Evolutionary conservation across 2,329 filamentous ascomycete genomes (phyloP), one percentile per base, ranked within the genome.

Genomic region (Rosellinia necatrix): DNA sequence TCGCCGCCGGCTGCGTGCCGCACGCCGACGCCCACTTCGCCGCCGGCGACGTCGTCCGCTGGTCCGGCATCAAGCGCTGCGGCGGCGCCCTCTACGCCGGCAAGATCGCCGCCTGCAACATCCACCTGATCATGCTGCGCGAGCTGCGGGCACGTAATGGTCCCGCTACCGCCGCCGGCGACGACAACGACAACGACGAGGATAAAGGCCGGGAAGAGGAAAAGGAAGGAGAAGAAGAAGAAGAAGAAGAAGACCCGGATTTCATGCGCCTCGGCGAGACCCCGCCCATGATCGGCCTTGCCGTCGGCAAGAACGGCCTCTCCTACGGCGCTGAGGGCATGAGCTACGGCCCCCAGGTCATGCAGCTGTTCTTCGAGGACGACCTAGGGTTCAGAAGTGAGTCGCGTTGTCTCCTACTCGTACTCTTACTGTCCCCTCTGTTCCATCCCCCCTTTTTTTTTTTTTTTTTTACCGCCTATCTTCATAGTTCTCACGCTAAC

Each of bases 51-150:
- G 75, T 89, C 13, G 82, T 81, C 27, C 75, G 77, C 43, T 92
- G 90, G 89, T 82, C 86, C 0, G 89, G 89, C 38, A 91, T 93
- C 75, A 92, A 91, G 76, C 86, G 90, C 40, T 90, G 87, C 65
- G 89, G 90, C 21, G 83, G 79, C 13, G 90, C 90, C 29, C 90
- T 92, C 81, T 83, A 89, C 67, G 85, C 87, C 77, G 90, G 89
- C 32, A 82, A 86, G 66, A 78, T 81, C 58, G 82, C 82, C 3
- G 88, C 84, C 6, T 72, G 80, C 49, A 92, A 92, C 68, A 81
- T 89, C 50, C 81, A 89, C 72, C 82, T 88, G 72, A 74, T 78
- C 21, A 84, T 89, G 68, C 70, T 83, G 40, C 67, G 74, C 49
- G 70, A 76, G 48, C 63, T 74, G 21, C 69, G n/a, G n/a, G n/a